These are phyloP conservation scores for Primulina tabacum DNA, from an alignment of 257 asterid species.

Conservation along the genomic window DNA sequence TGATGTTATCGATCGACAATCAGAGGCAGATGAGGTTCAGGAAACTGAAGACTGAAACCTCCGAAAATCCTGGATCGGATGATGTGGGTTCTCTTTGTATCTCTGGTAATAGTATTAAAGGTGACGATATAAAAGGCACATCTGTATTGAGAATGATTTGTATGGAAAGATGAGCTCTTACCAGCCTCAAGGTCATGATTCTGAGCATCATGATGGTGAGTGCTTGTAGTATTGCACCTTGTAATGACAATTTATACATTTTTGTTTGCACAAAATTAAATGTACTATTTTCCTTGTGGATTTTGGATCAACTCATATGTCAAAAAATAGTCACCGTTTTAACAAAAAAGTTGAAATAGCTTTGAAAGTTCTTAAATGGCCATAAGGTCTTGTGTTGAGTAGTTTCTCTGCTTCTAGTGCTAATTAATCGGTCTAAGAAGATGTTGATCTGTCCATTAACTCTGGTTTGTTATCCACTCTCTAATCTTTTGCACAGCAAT, in stretches of 20 bases:
- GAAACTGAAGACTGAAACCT: constrained; percentile 40
- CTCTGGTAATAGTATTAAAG: constrained; percentile 44
- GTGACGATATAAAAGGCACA: constrained; percentile 52
- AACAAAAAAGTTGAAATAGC: background rate
- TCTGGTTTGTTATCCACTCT: background rate
- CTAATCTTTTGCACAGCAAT: background rate
- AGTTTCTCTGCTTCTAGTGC: constrained; percentile 1
- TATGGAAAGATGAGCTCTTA: constrained; percentile 45
- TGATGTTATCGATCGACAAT: constrained; percentile 35
- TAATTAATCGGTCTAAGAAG: constrained; percentile 2
- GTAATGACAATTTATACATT: background rate
- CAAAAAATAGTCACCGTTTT: background rate
- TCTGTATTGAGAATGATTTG: constrained; percentile 53
- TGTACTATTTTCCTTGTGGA: background rate
- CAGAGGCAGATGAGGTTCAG: constrained; percentile 47
- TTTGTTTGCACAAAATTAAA: background rate
- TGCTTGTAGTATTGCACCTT: constrained; percentile 1
- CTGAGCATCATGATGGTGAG: constrained; percentile 52
- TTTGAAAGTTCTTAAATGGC: background rate
- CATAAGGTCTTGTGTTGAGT: background rate
- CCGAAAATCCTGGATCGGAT: constrained; percentile 42
- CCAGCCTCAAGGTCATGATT: constrained; percentile 48
- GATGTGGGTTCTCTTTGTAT: constrained; percentile 44
- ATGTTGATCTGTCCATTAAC: background rate
- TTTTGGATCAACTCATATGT: background rate